phyloP scores from a whole-genome alignment of 1,284 basidiomycete genomes.

The Rhodotorula sp. region DNA sequence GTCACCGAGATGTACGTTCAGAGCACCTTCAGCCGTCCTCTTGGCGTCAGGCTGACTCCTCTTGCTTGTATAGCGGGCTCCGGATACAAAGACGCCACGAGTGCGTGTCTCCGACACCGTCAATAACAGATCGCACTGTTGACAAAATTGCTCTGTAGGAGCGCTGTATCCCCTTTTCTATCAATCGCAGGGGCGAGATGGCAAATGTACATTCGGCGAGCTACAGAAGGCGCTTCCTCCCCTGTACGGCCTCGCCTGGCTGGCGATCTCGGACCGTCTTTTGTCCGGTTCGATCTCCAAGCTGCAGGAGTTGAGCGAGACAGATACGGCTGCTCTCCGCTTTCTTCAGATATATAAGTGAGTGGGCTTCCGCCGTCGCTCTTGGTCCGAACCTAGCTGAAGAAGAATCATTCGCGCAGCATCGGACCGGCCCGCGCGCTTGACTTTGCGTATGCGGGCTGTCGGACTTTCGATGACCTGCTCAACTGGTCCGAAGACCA shows the following conservation, averaged over 20 bases:
- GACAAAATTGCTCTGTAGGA: neutral
- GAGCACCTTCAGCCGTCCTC: neutral
- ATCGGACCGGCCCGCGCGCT: slow-evolving; percentile 30
- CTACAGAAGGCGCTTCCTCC: slow-evolving; percentile 20
- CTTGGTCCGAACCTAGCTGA: neutral
- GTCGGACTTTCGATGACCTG: slow-evolving; percentile 32
- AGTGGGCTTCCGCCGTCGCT: neutral
- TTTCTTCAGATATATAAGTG: slow-evolving; percentile 35
- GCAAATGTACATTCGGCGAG: slow-evolving; percentile 15
- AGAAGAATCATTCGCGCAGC: neutral
- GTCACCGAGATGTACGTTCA: slow-evolving; percentile 15
- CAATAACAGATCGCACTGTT: too few species aligned
- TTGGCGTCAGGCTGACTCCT: fast-evolving
- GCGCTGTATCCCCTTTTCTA: slow-evolving; percentile 34
- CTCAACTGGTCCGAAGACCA: slow-evolving; percentile 1
- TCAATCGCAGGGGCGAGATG: slow-evolving; percentile 11
- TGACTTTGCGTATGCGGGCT: slow-evolving; percentile 27
- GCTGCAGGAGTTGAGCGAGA: slow-evolving; percentile 12
- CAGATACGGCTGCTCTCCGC: slow-evolving; percentile 19
- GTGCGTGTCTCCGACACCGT: neutral
- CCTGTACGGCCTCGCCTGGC: slow-evolving; percentile 29
- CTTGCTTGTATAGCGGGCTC: slow-evolving; percentile 10
- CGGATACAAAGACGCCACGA: slow-evolving; percentile 35
- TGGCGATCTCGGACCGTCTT: slow-evolving; percentile 26
- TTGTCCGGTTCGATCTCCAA: slow-evolving; percentile 1